These are phyloP conservation scores for Didymosphaeria variabile DNA, from an alignment of 2,329 filamentous ascomycete genomes.

Conservation along the genomic window DNA sequence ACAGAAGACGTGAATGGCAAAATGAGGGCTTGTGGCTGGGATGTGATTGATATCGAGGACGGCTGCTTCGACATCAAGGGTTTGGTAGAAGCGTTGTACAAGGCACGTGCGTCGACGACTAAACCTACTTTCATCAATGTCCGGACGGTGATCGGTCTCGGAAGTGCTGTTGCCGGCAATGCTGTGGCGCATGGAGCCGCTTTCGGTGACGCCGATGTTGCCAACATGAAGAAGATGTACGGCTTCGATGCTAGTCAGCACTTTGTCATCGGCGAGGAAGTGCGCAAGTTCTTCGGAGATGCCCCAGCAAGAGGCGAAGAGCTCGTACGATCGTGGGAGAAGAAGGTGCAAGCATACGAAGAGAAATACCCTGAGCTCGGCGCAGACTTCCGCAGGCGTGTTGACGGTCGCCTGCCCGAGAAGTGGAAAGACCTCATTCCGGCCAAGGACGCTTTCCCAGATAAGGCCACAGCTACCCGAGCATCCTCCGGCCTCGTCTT, in stretches of 20 bases:
- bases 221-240: conserved; percentile 61
- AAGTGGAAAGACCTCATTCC: conserved; percentile 63
- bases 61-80: conserved; percentile 62
- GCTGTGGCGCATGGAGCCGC: conserved; percentile 68
- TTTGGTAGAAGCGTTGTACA: conserved; percentile 58
- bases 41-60: conserved; percentile 64
- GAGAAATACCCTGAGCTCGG: conserved; percentile 59
- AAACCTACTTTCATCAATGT: conserved; percentile 69
- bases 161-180: conserved; percentile 56
- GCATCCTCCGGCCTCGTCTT: conserved; percentile 61
- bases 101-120: conserved; percentile 54
- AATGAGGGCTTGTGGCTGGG: conserved; percentile 66
- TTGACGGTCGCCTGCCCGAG: conserved; percentile 58
- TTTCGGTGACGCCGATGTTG: conserved; percentile 64
- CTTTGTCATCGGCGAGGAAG: conserved; percentile 57
- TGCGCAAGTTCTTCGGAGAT: conserved; percentile 63
- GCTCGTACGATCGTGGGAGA: conserved; percentile 60
- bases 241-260: conserved; percentile 61
- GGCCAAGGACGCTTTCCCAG: conserved; percentile 54
- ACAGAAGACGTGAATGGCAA: conserved; percentile 66
- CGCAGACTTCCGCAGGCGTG: conserved; percentile 59
- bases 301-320: conserved; percentile 57
- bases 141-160: conserved; percentile 65
- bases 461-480: conserved; percentile 58
- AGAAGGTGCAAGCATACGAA: conserved; percentile 55